Conservation (phyloP, 371 early-diverging fungal genomes). For the Lichtheimia ornata region DNA sequence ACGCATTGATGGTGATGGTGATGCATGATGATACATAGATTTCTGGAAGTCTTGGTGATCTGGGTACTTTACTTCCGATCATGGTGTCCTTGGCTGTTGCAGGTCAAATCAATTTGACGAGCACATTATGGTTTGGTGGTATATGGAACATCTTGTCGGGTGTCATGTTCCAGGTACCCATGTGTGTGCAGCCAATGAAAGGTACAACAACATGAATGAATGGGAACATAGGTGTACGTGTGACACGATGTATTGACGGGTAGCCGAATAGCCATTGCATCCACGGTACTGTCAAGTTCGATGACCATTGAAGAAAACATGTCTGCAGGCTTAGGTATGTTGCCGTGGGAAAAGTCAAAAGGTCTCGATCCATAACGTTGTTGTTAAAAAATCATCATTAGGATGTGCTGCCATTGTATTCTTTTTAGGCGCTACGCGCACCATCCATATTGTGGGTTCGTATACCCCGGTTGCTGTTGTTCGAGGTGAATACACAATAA, state of each 20-base stretch:
- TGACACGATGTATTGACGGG: no score
- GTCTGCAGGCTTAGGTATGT: constrained; percentile 67
- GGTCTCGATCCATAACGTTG: no score
- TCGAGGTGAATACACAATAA: constrained; percentile 53
- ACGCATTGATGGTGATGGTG: no score
- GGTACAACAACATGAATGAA: constrained; percentile 36
- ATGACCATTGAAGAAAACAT: constrained; percentile 74
- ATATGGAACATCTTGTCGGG: constrained; percentile 87
- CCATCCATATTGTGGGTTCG: constrained; percentile 68
- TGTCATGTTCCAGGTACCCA: constrained; percentile 76
- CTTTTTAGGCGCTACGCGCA: constrained; percentile 72
- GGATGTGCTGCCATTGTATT: constrained; percentile 69
- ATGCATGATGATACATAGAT: constrained; percentile 42
- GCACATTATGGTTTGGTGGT: constrained; percentile 87
- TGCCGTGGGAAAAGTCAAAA: no score
- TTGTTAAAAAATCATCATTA: constrained; percentile 20
- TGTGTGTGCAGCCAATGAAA: constrained; percentile 88
- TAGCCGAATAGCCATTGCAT: constrained; percentile 68
- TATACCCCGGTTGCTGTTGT: constrained; percentile 79
- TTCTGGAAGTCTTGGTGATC: constrained; percentile 79
- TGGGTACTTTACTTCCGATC: constrained; percentile 88
- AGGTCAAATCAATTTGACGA: constrained; percentile 76
- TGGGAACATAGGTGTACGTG: not conserved
- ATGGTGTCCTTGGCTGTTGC: constrained; percentile 78
- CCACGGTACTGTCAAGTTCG: constrained; percentile 73